A percentile compares a stretch with the other conserved stretches of the same genome.
Conservation (phyloP, 2,329 filamentous ascomycete genomes). For the Juglanconis sp. region DNA sequence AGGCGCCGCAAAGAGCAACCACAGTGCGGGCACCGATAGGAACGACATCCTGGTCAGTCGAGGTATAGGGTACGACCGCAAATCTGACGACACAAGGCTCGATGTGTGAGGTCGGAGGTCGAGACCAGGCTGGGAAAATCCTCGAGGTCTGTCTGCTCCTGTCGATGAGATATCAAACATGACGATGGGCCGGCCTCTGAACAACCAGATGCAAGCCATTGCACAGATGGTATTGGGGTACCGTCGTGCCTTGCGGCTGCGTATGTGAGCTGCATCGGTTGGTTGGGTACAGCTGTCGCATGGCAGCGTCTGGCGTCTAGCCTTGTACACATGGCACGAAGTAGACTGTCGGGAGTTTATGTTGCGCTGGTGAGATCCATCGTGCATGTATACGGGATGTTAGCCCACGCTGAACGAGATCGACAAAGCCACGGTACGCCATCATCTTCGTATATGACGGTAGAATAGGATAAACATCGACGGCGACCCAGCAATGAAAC, state of each 20-base stretch:
- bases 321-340: neutral
- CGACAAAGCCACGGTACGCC: neutral
- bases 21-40: constrained; percentile 17
- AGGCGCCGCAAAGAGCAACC: constrained; percentile 14
- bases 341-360: neutral
- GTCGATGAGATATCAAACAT: neutral
- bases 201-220: neutral
- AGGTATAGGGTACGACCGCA: constrained; percentile 9
- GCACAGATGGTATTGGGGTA: neutral
- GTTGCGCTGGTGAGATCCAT: neutral
- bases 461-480: neutral
- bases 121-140: neutral
- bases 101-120: neutral
- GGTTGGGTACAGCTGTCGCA: neutral
- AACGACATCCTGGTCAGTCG: neutral
- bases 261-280: neutral
- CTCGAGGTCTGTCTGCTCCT: neutral
- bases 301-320: neutral
- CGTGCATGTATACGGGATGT: neutral
- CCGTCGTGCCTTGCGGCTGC: neutral
- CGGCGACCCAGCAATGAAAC: neutral
- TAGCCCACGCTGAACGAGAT: neutral
- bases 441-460: neutral
- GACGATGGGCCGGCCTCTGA: neutral
- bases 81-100: constrained; percentile 6